Conservation (phyloP, 352 stramenopile species). For the Phytophthora fragariae region DNA sequence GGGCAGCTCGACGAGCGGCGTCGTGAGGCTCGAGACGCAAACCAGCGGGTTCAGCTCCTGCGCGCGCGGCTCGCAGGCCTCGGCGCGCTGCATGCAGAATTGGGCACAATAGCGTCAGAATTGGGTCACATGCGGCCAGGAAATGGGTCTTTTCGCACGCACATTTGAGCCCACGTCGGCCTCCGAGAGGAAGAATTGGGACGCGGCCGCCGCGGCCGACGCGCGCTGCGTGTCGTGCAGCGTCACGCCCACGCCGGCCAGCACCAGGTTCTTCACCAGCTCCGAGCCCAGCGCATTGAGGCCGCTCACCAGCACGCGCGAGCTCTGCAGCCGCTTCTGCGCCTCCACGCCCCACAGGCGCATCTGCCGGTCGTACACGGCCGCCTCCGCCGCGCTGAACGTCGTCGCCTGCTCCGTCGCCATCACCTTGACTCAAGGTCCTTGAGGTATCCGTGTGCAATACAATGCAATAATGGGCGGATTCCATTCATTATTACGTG, state of each 20-base stretch:
- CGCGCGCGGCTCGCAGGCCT: conserved; percentile 82
- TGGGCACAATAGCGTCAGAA: conserved; percentile 2
- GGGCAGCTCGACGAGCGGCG: conserved; percentile 45
- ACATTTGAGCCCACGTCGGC: conserved; percentile 83
- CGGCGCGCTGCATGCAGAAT: conserved; percentile 68
- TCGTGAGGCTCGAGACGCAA: conserved; percentile 84
- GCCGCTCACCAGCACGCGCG: conserved; percentile 90
- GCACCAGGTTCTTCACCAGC: conserved; percentile 97
- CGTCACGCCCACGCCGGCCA: conserved; percentile 95
- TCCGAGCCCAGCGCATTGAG: conserved; percentile 89
- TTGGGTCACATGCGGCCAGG: background rate
- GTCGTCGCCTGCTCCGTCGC: conserved; percentile 17
- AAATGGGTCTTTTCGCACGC: conserved; percentile 16
- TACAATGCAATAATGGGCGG: no score
- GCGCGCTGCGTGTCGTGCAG: conserved; percentile 88
- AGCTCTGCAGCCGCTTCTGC: conserved; percentile 92
- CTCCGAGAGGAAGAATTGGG: conserved; percentile 89
- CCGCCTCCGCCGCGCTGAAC: conserved; percentile 88
- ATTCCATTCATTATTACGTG: no score
- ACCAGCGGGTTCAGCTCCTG: conserved; percentile 96
- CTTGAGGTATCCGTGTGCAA: no score
- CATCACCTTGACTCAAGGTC: no score
- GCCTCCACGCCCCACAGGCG: background rate
- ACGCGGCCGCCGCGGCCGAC: conserved; percentile 50
- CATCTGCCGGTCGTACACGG: conserved; percentile 83